phyloP scores from a whole-genome alignment of 768 basidiomycete genomes.

The Tricholoma hemisulphureum region DNA sequence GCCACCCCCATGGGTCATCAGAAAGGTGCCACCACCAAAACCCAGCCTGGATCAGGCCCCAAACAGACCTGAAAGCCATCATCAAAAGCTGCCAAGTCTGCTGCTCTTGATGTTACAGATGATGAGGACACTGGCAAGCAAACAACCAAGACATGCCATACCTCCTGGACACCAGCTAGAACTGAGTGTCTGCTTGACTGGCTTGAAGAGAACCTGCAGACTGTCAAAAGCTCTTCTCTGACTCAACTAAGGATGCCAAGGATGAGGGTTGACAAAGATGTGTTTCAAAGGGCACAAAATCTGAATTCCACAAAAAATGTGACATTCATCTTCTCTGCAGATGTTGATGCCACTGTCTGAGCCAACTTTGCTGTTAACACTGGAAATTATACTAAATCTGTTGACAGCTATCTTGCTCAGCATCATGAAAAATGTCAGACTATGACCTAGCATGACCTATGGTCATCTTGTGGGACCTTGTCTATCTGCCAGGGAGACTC shows the following conservation, averaged over 20 bases:
- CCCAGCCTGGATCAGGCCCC: background rate
- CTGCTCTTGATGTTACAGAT: background rate
- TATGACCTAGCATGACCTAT: too few relatives aligned
- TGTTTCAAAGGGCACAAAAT: background rate
- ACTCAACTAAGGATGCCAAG: constrained; percentile 4
- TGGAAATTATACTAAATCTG: background rate
- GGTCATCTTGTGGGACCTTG: too few relatives aligned
- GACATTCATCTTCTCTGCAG: background rate
- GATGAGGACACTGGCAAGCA: background rate
- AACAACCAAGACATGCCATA: background rate
- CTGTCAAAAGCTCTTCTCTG: background rate
- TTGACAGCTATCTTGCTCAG: too few relatives aligned
- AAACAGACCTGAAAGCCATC: background rate
- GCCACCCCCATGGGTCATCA: background rate
- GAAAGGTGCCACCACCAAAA: background rate
- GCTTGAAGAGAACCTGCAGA: constrained; percentile 1
- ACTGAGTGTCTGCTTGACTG: background rate
- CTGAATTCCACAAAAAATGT: background rate
- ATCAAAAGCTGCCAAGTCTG: background rate
- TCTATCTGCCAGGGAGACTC: too few relatives aligned
- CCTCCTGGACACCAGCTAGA: background rate
- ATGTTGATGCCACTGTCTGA: background rate
- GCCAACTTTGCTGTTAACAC: background rate
- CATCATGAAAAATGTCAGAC: too few relatives aligned
- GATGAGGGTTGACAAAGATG: background rate